Base-by-base conservation (phyloP, 768 basidiomycete species). In the Dioszegia hungarica region DNA sequence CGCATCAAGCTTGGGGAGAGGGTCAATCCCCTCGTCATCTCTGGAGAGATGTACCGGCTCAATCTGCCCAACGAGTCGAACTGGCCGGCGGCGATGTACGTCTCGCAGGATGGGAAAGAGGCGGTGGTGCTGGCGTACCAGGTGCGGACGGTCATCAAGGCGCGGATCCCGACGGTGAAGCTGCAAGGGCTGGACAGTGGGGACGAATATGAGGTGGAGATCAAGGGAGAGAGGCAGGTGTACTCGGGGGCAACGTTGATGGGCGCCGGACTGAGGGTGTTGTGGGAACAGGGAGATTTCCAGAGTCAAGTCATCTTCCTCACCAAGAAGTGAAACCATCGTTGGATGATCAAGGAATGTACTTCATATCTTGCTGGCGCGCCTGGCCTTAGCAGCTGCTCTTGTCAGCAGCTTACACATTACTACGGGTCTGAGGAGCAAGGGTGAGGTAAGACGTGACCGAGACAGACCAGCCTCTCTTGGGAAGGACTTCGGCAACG, bases 11-110 rank as follows among this genome's bases (percentile, higher is more conserved):
- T 66, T 5, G 51, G 50, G 31, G 62, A 69, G 43, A 54, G 34
- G 46, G 47, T 64, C 52, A 56, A 47, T 40, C 62, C 57, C n/a
- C 22, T 63, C 9, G 53, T 66, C 24, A 53, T 69, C 54, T 20
- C n/a, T 24, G 67, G 64, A 4, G 67, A 69, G 39, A 55, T 66
- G 38, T 69, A 64, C 45, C 40, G 64, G 11, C 45, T 69, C 2
- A 24, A 52, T 3, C 27, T 33, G 20, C 64, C 64, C 0, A 49
- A 40, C 15, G 38, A 57, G 19, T 40, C 39, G 14, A 66, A 69
- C 37, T 64, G 51, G 56, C 67, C 67, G 1, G 59, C 64, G 15
- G 62, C 54, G 29, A 54, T 57, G 43, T 69, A 61, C 45, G 29
- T 66, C 46, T 15, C 46, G 11, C 38, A 55, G 24, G 56, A 62